phyloP scores from a whole-genome alignment of 1,284 basidiomycete species.

The Megacollybia platyphylla region DNA sequence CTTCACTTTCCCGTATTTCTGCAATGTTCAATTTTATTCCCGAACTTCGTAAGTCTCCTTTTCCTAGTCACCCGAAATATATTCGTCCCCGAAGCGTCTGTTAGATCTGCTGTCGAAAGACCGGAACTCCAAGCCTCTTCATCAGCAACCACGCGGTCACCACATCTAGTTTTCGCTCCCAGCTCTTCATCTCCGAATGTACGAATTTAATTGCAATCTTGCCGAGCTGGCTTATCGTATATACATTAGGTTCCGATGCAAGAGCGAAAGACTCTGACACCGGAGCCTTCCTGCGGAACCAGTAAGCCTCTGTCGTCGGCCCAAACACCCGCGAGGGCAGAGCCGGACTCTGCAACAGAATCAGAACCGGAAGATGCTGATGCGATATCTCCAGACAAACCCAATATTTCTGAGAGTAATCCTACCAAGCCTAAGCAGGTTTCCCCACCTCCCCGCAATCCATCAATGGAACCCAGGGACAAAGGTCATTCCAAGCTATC shows the following conservation, averaged over 20 bases:
- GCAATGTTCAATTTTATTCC: conserved; percentile 52
- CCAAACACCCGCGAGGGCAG: conserved; percentile 6
- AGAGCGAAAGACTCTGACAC: neutral
- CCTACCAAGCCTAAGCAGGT: conserved; percentile 9
- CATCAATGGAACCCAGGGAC: conserved; percentile 9
- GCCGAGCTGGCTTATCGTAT: neutral
- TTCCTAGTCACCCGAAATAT: conserved; percentile 4
- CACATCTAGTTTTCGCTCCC: neutral
- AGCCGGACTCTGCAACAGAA: conserved; percentile 36
- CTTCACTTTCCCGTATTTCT: conserved; percentile 52
- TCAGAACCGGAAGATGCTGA: conserved; percentile 19
- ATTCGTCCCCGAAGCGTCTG: conserved; percentile 19
- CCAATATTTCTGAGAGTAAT: conserved; percentile 7
- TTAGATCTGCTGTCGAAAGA: conserved; percentile 25
- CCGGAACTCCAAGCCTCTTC: conserved; percentile 16
- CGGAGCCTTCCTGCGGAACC: neutral
- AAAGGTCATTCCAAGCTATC: conserved; percentile 8
- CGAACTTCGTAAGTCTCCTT: conserved; percentile 41
- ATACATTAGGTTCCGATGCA: neutral
- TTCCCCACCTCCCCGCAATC: conserved; percentile 10
- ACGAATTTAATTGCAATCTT: neutral
- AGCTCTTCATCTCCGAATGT: conserved; percentile 1
- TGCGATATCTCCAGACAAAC: conserved; percentile 8
- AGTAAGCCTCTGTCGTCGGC: conserved; percentile 4
- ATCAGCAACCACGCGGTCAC: neutral